Percentiles rank a stretch among this genome's conserved stretches.
Conservation (phyloP, 352 stramenopile species). For the Phytophthora chlamydospora region DNA sequence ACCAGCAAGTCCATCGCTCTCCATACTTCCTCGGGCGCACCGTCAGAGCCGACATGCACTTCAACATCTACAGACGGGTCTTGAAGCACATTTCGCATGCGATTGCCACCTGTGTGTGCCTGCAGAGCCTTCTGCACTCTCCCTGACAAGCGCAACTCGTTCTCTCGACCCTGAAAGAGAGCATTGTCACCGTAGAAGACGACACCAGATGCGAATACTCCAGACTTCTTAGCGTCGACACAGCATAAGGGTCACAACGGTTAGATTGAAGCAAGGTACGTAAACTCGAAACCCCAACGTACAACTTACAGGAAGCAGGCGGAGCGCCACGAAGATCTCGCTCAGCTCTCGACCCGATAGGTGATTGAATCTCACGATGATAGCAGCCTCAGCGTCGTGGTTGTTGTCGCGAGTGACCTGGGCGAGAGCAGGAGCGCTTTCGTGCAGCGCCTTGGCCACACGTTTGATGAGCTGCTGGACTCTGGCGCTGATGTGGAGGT, state of each 20-base stretch:
- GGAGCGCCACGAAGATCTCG: conserved; percentile 40
- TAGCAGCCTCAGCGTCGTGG: conserved; percentile 12
- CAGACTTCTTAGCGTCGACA: conserved; percentile 8
- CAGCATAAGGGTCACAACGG: not conserved
- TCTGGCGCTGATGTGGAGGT: conserved; percentile 21
- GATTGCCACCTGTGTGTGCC: conserved; percentile 26
- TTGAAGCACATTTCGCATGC: conserved; percentile 37
- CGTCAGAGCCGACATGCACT: conserved; percentile 52
- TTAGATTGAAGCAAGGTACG: conserved; percentile 5
- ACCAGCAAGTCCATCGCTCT: conserved; percentile 26
- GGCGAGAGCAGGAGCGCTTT: conserved; percentile 33
- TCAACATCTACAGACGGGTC: conserved; percentile 37
- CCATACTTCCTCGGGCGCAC: conserved; percentile 28
- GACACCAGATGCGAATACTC: conserved; percentile 23
- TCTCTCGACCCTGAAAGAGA: conserved; percentile 23
- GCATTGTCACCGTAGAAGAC: conserved; percentile 31
- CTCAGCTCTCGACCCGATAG: conserved; percentile 7
- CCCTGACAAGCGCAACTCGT: conserved; percentile 23
- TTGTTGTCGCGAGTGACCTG: conserved; percentile 16
- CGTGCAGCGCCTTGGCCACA: conserved; percentile 37
- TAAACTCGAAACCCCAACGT: not conserved
- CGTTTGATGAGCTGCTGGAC: conserved; percentile 32
- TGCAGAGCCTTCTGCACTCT: conserved; percentile 39
- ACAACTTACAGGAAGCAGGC: conserved; percentile 45
- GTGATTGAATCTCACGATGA: conserved; percentile 25